Conservation (phyloP, 139 green algal genomes). For the Edaphochlamys debaryana region DNA sequence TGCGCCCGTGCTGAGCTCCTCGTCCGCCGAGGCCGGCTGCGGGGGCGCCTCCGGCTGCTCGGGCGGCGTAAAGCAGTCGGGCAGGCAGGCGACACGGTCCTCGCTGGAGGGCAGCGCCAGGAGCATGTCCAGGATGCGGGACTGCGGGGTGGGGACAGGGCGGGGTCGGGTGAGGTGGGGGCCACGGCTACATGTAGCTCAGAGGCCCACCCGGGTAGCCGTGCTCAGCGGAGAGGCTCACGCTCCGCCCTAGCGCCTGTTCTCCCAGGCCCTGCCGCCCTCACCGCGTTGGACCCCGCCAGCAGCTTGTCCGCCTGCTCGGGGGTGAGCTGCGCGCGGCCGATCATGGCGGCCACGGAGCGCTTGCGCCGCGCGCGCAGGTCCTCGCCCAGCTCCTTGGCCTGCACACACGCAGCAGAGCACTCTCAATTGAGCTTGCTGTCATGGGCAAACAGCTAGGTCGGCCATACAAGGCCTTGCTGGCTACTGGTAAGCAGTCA, state of each 20-base stretch:
- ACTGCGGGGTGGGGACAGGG: slow-evolving; percentile 6
- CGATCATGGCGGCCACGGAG: slow-evolving; percentile 57
- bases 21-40: neutral
- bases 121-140: slow-evolving; percentile 65
- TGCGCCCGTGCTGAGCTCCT: neutral
- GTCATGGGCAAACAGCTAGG: too few relatives aligned
- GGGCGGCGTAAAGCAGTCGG: slow-evolving; percentile 69
- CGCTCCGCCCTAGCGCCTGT: too few relatives aligned
- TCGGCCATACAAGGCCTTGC: too few relatives aligned
- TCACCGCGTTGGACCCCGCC: slow-evolving; percentile 47
- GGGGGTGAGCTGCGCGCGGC: slow-evolving; percentile 47
- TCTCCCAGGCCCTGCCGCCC: too few relatives aligned
- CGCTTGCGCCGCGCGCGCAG: slow-evolving; percentile 44
- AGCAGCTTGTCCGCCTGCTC: slow-evolving; percentile 60
- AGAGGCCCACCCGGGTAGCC: too few relatives aligned
- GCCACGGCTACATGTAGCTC: too few relatives aligned
- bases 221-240: too few relatives aligned
- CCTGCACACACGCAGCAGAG: too few relatives aligned
- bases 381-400: slow-evolving; percentile 52
- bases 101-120: slow-evolving; percentile 37
- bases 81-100: slow-evolving; percentile 55
- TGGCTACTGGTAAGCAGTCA: too few relatives aligned
- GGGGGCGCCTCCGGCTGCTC: neutral
- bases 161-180: too few relatives aligned
- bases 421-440: too few relatives aligned